Conservation (phyloP, 306 rosid species). For the Erythrophleum fordii region DNA sequence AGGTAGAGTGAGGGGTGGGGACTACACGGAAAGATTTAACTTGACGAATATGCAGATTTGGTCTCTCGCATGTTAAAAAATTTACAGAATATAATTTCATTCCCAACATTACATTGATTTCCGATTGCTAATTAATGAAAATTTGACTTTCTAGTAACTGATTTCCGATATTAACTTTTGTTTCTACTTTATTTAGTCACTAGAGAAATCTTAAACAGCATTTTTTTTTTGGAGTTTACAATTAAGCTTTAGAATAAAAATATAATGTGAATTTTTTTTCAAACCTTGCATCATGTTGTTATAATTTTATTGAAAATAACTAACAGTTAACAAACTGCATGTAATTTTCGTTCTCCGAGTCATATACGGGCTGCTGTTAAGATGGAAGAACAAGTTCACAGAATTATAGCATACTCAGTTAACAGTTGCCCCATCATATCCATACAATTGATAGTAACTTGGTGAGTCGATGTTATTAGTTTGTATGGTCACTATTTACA, state of each 20-base stretch:
- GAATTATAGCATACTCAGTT: not conserved
- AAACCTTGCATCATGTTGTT: too few relatives aligned
- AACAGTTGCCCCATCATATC: slow-evolving; percentile 31
- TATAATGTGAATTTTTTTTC: not conserved
- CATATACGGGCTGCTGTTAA: not conserved
- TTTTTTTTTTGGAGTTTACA: not conserved
- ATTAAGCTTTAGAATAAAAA: not conserved
- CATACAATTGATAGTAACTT: slow-evolving; percentile 38
- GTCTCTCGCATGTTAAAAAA: not conserved
- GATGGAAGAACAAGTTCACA: not conserved
- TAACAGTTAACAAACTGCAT: not conserved
- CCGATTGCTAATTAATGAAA: not conserved
- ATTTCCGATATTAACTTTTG: not conserved
- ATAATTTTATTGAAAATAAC: not conserved
- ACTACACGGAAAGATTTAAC: too few relatives aligned
- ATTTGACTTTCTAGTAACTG: not conserved
- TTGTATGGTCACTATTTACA: slow-evolving; percentile 84
- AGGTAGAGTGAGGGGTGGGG: too few relatives aligned
- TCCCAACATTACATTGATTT: not conserved
- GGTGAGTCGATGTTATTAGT: slow-evolving; percentile 47
- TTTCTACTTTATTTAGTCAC: not conserved
- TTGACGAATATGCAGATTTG: not conserved
- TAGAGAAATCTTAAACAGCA: not conserved
- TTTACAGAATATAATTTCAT: not conserved
- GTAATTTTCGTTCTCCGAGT: not conserved